Base-by-base conservation (phyloP, 495 filamentous ascomycete species). In the Xylaria flabelliformis region DNA sequence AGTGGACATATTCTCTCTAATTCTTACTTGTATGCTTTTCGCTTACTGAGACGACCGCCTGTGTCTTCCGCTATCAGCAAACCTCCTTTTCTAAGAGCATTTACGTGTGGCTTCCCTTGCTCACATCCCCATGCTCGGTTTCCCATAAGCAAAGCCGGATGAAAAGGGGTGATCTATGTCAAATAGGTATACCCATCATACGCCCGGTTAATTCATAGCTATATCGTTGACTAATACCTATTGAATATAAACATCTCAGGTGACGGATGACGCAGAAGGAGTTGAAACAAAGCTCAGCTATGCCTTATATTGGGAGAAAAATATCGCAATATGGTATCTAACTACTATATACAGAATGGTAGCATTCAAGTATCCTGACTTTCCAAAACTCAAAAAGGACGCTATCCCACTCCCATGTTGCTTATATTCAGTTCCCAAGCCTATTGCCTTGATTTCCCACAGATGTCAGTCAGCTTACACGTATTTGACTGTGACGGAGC, bases 401-500 rank as follows among this genome's bases (percentile, higher is more conserved):
- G 19, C 17, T 19, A 61, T 19, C 8, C n/a, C 21, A 39, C 17
- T 39, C 7, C 32, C 34, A 34, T 21, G 7, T 36, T 21, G 32
- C 19, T 21, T 0, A 2, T 21, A 61, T 21, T 39, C 39, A 21
- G 17, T 39, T 21, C 19, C 17, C 34, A 61, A 61, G 55, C 58
- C 34, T 21, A 39, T 21, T 61, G 2, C 56, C 17, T n/a, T 6
- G 8, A 4, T 13, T 21, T 61, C 12, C 8, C 21, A 9, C 44
- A 3, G 3, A 8, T 24, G 10, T 34, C 21, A n/a, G 42, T 26
- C 15, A 48, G 2, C 42, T 67, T 53, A 67, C 6, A 3, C 12
- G 46, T 70, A 70, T 0, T 10, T 3, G 4, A 62, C 58, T 19
- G 41, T 50, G 19, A 70, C 58, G 32, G 44, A 42, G 58, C 56